Evolutionary conservation across 805 yeast genomes (phyloP).

Genomic region (Saturnispora galanensis): DNA sequence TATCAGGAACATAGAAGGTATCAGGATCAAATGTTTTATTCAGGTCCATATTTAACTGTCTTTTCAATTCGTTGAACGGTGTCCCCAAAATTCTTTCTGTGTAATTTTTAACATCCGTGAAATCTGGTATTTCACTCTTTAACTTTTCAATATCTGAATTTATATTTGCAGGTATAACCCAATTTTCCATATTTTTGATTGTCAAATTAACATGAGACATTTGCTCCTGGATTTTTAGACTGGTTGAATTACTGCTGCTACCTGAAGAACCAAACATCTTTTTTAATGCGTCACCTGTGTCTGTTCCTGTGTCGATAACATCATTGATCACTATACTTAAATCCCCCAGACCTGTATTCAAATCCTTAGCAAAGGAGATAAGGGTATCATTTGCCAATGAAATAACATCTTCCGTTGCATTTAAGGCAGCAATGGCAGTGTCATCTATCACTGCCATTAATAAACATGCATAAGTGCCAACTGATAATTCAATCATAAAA

Average conservation of each 20-base stretch:
- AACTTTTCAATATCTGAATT: slow-evolving; percentile 45
- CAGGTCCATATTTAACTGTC: slow-evolving; percentile 25
- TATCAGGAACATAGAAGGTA: slow-evolving; percentile 33
- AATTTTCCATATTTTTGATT: slow-evolving; percentile 40
- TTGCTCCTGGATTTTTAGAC: slow-evolving; percentile 23
- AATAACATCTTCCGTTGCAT: slow-evolving; percentile 58
- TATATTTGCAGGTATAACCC: slow-evolving; percentile 59
- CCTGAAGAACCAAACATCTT: slow-evolving; percentile 35
- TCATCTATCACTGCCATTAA: slow-evolving; percentile 66
- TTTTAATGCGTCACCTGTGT: slow-evolving; percentile 33
- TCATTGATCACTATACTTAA: slow-evolving; percentile 49
- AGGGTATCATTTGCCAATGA: slow-evolving; percentile 53
- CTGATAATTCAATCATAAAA: slow-evolving; percentile 59
- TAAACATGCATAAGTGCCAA: slow-evolving; percentile 85
- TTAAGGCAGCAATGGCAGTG: slow-evolving; percentile 60
- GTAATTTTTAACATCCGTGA: slow-evolving; percentile 50
- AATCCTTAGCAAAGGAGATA: slow-evolving; percentile 40
- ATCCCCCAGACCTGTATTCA: slow-evolving; percentile 58
- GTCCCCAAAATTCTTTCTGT: slow-evolving; percentile 42
- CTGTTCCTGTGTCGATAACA: slow-evolving; percentile 38
- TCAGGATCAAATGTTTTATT: slow-evolving; percentile 16
- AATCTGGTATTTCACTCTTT: slow-evolving; percentile 49
- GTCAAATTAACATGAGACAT: slow-evolving; percentile 48
- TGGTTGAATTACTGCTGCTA: slow-evolving; percentile 30
- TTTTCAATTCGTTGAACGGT: slow-evolving; percentile 49